These are phyloP conservation scores for Luzula sylvatica DNA, from an alignment of 176 grass and related monocot genomes.

Conservation along the genomic window DNA sequence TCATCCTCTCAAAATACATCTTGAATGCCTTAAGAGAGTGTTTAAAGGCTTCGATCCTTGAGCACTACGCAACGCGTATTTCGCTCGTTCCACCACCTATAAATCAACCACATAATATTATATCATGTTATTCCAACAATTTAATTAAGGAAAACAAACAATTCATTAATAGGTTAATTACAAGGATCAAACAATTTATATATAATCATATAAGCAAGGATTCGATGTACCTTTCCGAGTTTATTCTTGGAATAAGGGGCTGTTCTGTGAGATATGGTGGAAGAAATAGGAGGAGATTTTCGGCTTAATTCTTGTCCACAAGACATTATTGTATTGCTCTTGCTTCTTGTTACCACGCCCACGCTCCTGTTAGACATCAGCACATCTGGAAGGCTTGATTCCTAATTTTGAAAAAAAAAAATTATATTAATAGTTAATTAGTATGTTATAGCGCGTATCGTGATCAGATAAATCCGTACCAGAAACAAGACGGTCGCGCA, in stretches of 20 bases:
- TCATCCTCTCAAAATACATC: slow-evolving; percentile 14
- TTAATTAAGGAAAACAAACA: not conserved
- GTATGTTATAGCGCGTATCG: not conserved
- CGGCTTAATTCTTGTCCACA: slow-evolving; percentile 15
- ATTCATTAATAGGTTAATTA: not conserved
- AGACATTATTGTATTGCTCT: slow-evolving; percentile 1
- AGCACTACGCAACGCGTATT: not conserved
- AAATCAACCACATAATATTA: not conserved
- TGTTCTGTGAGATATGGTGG: slow-evolving; percentile 3
- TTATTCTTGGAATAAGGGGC: slow-evolving; percentile 2
- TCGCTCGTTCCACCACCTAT: slow-evolving; percentile 19
- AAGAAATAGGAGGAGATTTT: slow-evolving; percentile 18
- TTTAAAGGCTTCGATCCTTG: slow-evolving; percentile 8
- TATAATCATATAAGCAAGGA: not conserved
- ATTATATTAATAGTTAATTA: not conserved
- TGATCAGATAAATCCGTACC: slow-evolving; percentile 6
- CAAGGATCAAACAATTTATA: not conserved
- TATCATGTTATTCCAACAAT: slow-evolving; percentile 1
- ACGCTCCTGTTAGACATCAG: not conserved
- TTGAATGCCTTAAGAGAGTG: slow-evolving; percentile 20
- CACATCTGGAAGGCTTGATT: slow-evolving; percentile 55
- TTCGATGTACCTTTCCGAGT: not conserved
- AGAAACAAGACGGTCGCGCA: slow-evolving; percentile 77
- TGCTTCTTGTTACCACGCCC: slow-evolving; percentile 46
- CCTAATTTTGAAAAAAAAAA: slow-evolving; percentile 17